Evolutionary conservation across 768 basidiomycete species (phyloP).

Genomic region (Mycena epipterygia): DNA sequence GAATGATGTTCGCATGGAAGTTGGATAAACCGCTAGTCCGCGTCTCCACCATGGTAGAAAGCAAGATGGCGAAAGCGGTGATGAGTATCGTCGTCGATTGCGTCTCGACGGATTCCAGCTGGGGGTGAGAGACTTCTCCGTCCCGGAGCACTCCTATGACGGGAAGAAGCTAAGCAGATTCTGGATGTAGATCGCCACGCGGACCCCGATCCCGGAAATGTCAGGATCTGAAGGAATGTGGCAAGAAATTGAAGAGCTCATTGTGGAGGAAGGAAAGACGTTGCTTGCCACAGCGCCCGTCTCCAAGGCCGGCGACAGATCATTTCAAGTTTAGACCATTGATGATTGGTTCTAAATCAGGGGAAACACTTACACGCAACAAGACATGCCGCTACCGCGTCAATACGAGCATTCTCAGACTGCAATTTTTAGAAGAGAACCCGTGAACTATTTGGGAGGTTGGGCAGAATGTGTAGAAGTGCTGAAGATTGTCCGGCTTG

Average conservation of each 20-base stretch:
- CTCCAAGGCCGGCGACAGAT: too few relatives aligned
- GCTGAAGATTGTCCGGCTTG: too few relatives aligned
- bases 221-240: conserved; percentile 14
- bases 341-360: too few relatives aligned
- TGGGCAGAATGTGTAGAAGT: too few relatives aligned
- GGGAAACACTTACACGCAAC: too few relatives aligned
- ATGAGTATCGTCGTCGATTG: conserved; percentile 21
- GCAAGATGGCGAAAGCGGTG: conserved; percentile 18
- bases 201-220: conserved; percentile 28
- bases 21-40: background rate
- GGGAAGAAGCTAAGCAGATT: conserved; percentile 40
- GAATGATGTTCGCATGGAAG: conserved; percentile 14
- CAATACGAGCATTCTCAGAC: too few relatives aligned
- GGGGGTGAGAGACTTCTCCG: conserved; percentile 25
- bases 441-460: too few relatives aligned
- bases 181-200: conserved; percentile 27
- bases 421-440: too few relatives aligned
- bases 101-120: conserved; percentile 28
- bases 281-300: too few relatives aligned
- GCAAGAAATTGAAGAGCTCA: conserved; percentile 29
- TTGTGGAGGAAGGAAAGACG: background rate
- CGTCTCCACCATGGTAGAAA: conserved; percentile 7
- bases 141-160: too few relatives aligned
- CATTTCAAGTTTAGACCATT: too few relatives aligned
- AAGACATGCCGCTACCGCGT: too few relatives aligned